Base-by-base conservation (phyloP, 2,329 filamentous ascomycete genomes). In the Trichoderma sp. region DNA sequence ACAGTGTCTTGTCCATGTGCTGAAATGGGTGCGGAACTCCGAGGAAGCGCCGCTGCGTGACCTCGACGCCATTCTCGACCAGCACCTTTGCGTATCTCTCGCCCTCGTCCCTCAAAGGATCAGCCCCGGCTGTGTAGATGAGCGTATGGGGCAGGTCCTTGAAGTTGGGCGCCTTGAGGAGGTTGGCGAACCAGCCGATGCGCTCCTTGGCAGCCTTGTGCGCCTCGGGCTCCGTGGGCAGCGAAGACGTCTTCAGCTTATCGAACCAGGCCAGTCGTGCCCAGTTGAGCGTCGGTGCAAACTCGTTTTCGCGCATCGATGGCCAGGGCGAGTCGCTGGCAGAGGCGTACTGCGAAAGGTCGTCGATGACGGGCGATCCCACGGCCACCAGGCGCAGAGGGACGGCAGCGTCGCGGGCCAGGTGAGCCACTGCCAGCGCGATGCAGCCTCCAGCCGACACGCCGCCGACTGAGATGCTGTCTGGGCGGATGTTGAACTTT, bases 1-100 rank as follows among this genome's bases (percentile, higher is more conserved):
- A 78, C 39, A 80, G 72, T 68, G 76, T 73, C 70, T 76, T 77
- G 59, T 80, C 81, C 82, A 84, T 83, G 72, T 84, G 82, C 81
- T 83, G 82, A 71, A 85, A 85, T 0, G 81, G 81, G 70, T 85
- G 83, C 11, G 83, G 83, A 37, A 83, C 80, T 0, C 83, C 83
- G 1, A 75, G 71, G 70, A 84, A 85, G n/a, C 83, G 74, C 73
- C 80, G 81, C 69, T 82, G 70, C 1, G 79, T 80, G 28, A 85
- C 83, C 71, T 83, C 79, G 69, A 81, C 81, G 2, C 83, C 83
- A n/a, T 76, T 75, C 70, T 81, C 78, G 11, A 82, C 74, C 67
- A 85, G 71, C 71, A 79, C 77, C 70, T 74, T 73, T 0, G 76
- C 83, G 70, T 85, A 85, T 0, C 79, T 79, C 74, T 85, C 83